phyloP scores from a whole-genome alignment of 2,329 filamentous ascomycete genomes.

The Pestalotiopsis sp. region DNA sequence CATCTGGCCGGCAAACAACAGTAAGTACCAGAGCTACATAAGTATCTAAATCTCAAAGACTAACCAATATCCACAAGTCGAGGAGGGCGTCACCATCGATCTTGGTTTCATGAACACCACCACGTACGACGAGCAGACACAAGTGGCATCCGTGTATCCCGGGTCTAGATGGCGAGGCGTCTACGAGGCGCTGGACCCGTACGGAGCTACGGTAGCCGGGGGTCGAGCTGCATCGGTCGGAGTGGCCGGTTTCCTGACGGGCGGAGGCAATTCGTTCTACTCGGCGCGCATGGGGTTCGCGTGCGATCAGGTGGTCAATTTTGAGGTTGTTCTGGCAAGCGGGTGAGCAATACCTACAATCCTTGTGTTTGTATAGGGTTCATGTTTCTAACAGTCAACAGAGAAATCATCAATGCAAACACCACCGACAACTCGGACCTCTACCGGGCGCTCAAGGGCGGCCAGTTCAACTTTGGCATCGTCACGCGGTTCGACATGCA shows the following conservation, averaged over 20 bases:
- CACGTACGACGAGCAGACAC: constrained; percentile 26
- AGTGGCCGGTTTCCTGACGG: constrained; percentile 28
- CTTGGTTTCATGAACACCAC: constrained; percentile 31
- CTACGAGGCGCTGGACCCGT: constrained; percentile 22
- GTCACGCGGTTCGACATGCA: constrained; percentile 33
- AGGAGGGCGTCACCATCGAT: constrained; percentile 19
- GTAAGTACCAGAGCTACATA: background rate
- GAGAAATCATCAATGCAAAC: constrained; percentile 42
- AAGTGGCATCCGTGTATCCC: constrained; percentile 33
- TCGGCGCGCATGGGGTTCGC: constrained; percentile 40
- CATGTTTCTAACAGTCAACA: background rate
- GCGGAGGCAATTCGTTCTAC: constrained; percentile 28
- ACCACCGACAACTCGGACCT: constrained; percentile 40
- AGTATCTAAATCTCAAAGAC: too few relatives aligned
- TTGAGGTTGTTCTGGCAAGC: constrained; percentile 44
- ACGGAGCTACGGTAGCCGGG: constrained; percentile 23
- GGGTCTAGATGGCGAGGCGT: constrained; percentile 27
- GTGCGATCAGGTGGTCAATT: constrained; percentile 47
- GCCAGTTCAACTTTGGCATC: constrained; percentile 47
- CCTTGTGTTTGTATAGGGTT: background rate
- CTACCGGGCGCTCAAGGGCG: constrained; percentile 47
- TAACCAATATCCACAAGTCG: background rate
- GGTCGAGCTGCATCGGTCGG: constrained; percentile 28
- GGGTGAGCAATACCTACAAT: constrained; percentile 24
- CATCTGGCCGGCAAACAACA: constrained; percentile 17